Conservation (phyloP, 345 rosid genomes). For the Diplotaxis tenuifolia region DNA sequence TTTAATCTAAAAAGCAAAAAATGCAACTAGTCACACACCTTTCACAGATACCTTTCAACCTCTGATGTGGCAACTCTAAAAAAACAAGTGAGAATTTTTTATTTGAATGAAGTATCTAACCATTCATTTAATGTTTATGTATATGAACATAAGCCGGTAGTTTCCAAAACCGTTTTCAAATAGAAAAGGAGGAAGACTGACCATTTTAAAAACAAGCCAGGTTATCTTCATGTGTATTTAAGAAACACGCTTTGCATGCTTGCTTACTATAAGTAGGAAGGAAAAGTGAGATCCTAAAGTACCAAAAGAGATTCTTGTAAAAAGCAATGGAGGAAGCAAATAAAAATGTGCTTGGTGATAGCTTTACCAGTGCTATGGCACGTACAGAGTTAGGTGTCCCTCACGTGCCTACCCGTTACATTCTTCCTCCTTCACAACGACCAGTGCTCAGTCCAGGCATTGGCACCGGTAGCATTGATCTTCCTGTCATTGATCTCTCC, state of each 20-base stretch:
- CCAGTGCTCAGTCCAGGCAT: slow-evolving; percentile 14
- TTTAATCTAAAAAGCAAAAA: slow-evolving; percentile 12
- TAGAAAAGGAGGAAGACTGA: background rate
- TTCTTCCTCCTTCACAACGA: slow-evolving; percentile 39
- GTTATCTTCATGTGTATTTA: slow-evolving; percentile 20
- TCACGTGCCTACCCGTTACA: slow-evolving; percentile 30
- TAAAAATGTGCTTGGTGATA: slow-evolving; percentile 1
- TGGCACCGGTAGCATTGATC: background rate
- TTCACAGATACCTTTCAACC: slow-evolving; percentile 26
- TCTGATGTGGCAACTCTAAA: slow-evolving; percentile 5
- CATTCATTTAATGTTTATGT: slow-evolving; percentile 16
- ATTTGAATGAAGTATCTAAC: background rate
- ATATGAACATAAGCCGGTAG: slow-evolving; percentile 20
- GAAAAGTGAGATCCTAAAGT: background rate
- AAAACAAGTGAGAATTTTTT: slow-evolving; percentile 11
- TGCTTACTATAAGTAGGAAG: slow-evolving; percentile 15
- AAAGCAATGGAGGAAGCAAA: slow-evolving; percentile 29
- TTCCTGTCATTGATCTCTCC: slow-evolving; percentile 36
- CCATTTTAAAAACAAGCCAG: background rate
- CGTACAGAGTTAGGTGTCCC: slow-evolving; percentile 23
- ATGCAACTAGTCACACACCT: slow-evolving; percentile 30
- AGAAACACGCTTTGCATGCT: slow-evolving; percentile 3
- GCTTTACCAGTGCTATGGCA: slow-evolving; percentile 33
- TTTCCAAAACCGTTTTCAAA: slow-evolving; percentile 27
- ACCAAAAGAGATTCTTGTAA: background rate